Base-by-base conservation (phyloP, 306 rosid genomes). In the Lathyrus aphaca region DNA sequence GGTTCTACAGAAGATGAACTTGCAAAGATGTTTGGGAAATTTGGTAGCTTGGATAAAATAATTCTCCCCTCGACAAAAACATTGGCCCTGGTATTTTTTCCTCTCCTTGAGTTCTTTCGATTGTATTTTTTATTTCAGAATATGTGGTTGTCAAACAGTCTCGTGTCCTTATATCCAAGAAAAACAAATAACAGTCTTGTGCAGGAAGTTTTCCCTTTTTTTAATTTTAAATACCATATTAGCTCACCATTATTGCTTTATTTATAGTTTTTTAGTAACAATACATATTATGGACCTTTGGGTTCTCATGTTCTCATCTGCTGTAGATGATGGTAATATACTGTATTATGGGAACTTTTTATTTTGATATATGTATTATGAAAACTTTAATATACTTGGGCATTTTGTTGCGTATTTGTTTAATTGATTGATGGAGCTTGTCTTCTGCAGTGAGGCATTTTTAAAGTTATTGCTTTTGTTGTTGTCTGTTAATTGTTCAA, bases 21-120 rank as follows among this genome's bases (percentile, higher is more conserved):
- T 55, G 82, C 79, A 49, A 77, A 84, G 79, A 85, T 91, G 97
- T 91, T 94, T 39, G 87, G 91, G 72, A 85, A 81, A 82, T 88
- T 85, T 82, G 97, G 99, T 71, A 83, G 86, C 80, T 73, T 94
- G 89, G 97, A 94, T 57, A 94, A 88, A 78, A 82, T 91, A 69
- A 77, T 94, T 74, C 91, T 91, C 65, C 99, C 96, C 59, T 84
- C 87, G 46, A 88, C 91, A 23, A 94, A 91, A 86, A 88, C 90
- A 38, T 64, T 94, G 84, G 99, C 99, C 38, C 70, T 94, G 99
- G 99, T 91, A 66, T 35, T 39, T 66, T 72, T 49, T 10, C 55
- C 7, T 58, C 18, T 61, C 30, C 45, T 69, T 46, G 57, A 62
- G 49, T 59, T 45, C 43, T 77, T 15, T 42, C 58, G 8, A 10